Percentiles rank a stretch among this genome's conserved stretches.
Conservation (phyloP, 768 basidiomycete genomes). For the Leccinellum luteum region DNA sequence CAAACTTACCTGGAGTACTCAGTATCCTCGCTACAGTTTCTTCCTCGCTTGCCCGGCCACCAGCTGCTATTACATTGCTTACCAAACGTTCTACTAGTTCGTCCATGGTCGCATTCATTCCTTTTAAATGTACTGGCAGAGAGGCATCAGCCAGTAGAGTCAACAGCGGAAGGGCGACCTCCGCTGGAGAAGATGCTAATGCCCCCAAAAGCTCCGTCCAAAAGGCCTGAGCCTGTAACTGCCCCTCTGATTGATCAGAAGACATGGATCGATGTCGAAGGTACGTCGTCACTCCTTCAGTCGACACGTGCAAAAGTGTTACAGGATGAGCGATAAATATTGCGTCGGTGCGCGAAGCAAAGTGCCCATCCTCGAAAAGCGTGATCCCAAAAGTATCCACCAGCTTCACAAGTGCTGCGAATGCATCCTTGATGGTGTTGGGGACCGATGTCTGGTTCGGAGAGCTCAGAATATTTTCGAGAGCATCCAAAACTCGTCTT, state of each 20-base stretch:
- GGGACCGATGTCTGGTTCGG: background rate
- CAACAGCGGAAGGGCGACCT: slow-evolving; percentile 39
- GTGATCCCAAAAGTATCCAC: slow-evolving; percentile 51
- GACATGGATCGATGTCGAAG: slow-evolving; percentile 31
- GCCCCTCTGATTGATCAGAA: slow-evolving; percentile 5
- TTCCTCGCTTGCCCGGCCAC: background rate
- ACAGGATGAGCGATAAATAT: slow-evolving; percentile 39
- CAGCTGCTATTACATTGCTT: background rate
- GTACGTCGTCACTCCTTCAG: slow-evolving; percentile 50
- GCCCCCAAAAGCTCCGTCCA: slow-evolving; percentile 39
- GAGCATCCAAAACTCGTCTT: slow-evolving; percentile 24
- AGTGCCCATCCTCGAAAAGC: slow-evolving; percentile 43
- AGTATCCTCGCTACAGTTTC: slow-evolving; percentile 9
- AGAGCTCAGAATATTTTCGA: slow-evolving; percentile 14
- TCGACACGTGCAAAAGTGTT: slow-evolving; percentile 39
- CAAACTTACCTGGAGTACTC: slow-evolving; percentile 23
- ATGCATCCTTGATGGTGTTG: slow-evolving; percentile 12
- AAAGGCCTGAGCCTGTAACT: slow-evolving; percentile 14
- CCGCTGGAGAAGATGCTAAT: slow-evolving; percentile 33
- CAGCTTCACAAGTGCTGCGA: slow-evolving; percentile 37
- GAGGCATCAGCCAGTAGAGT: slow-evolving; percentile 36
- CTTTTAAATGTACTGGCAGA: slow-evolving; percentile 47
- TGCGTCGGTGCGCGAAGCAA: slow-evolving; percentile 45
- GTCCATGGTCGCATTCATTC: slow-evolving; percentile 46
- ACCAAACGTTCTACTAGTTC: slow-evolving; percentile 31